Evolutionary conservation across 257 asterid species (phyloP).

Genomic region (Paulownia fortunei): DNA sequence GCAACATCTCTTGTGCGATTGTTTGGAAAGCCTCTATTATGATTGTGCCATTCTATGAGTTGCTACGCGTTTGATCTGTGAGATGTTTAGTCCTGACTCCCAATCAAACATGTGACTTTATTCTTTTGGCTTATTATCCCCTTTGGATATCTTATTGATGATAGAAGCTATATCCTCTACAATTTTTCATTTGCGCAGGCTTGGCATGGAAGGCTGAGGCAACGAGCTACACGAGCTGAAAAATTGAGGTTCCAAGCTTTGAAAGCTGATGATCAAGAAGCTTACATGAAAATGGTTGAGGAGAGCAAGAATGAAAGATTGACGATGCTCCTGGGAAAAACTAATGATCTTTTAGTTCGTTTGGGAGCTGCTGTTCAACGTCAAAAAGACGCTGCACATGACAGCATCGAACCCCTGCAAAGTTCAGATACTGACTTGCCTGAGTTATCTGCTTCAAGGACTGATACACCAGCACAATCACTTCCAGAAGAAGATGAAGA

Average conservation of each 20-base stretch:
- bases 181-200: constrained; percentile 55
- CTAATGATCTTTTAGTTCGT: constrained; percentile 89
- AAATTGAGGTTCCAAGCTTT: constrained; percentile 97
- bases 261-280: constrained; percentile 99
- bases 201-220: constrained; percentile 99
- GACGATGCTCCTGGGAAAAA: constrained; percentile 97
- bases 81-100: constrained; percentile 12
- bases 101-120: not conserved
- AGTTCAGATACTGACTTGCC: constrained; percentile 62
- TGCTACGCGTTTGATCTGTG: constrained; percentile 1
- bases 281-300: constrained; percentile 99
- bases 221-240: constrained; percentile 96
- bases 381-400: constrained; percentile 91
- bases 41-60: constrained; percentile 13
- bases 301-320: constrained; percentile 97
- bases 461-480: constrained; percentile 80
- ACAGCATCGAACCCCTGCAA: constrained; percentile 66
- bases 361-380: constrained; percentile 99
- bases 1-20: not conserved
- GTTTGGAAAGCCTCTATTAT: not conserved
- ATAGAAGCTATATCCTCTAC: constrained; percentile 13
- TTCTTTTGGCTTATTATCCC: constrained; percentile 21
- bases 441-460: constrained; percentile 60
- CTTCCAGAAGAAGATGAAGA: constrained; percentile 78
- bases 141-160: constrained; percentile 19